A percentile compares a stretch with the other conserved stretches of the same genome.
Conservation (phyloP, 2,329 filamentous ascomycete genomes). For the Blastomyces gilchristii region DNA sequence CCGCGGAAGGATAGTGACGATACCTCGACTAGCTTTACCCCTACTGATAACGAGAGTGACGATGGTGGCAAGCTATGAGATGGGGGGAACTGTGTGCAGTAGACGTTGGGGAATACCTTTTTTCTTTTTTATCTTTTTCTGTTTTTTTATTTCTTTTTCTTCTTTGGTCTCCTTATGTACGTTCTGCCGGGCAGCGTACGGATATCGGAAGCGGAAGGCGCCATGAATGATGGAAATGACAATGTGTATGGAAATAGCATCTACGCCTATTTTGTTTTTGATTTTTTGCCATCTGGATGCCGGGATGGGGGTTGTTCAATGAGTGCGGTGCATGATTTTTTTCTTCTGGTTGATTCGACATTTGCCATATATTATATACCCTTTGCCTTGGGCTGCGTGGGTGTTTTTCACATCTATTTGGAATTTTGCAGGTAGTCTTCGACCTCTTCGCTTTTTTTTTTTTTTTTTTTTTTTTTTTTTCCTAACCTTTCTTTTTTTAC, state of each 20-base stretch:
- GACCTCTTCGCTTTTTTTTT: neutral
- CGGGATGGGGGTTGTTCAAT: neutral
- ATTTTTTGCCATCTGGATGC: neutral
- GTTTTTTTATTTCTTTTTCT: neutral
- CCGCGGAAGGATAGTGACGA: conserved; percentile 8
- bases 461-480: neutral
- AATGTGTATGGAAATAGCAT: neutral
- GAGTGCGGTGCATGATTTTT: neutral
- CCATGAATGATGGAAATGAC: neutral
- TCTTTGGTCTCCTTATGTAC: neutral
- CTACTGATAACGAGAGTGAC: neutral
- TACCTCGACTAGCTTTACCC: neutral
- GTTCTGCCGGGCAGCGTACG: neutral
- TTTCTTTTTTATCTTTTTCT: neutral
- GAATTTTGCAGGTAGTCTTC: neutral
- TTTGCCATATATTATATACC: neutral
- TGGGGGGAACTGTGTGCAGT: neutral
- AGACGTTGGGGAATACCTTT: neutral
- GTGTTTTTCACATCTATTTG: neutral
- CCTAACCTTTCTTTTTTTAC: neutral
- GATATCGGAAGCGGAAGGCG: neutral
- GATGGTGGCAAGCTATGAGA: neutral
- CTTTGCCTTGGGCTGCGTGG: neutral
- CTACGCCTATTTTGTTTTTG: neutral
- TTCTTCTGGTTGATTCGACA: neutral